Base-by-base conservation (phyloP, 139 green algal genomes). In the Chlamydomonas asymmetrica region DNA sequence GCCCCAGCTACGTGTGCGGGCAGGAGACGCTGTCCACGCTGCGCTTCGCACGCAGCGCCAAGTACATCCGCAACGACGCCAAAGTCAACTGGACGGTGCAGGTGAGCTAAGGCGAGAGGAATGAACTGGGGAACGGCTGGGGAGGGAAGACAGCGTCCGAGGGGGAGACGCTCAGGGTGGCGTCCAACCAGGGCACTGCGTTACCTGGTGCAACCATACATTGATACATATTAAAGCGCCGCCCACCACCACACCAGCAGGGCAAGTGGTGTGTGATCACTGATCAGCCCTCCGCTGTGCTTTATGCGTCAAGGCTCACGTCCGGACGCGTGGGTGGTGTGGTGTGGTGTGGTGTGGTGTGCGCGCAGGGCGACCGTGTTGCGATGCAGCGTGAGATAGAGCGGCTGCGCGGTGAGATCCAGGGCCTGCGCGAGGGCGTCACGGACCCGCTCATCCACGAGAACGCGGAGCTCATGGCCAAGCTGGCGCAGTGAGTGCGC, bases 11-110 rank as follows among this genome's bases (percentile, higher is more conserved):
- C 32, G 76, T 85, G 8, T 88, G 59, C 69, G 35, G 73, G 63
- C 67, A 90, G 78, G 95, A 98, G 85, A 97, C 95, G 20, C 78
- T 96, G n/a, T 90, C 75, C 80, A 98, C 95, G 23, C 89, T 98
- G 31, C 83, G 88, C 25, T 98, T 98, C 84, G 94, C 92, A 37
- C 75, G 86, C 66, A 74, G 91, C 18, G 92, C 93, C 29, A 98
- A 98, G 87, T 81, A 87, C 68, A 95, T 99, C 69, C 88, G 87
- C 57, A 99, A 99, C 88, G 85, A 89, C 63, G 91, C 90, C 32
- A 88, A 76, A 34, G 82, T 90, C 78, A 92, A 90, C 75, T 87
- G 75, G 80, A 86, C 69, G 41, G 63, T 79, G 35, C 62, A 16
- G 18, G 48, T 20, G 48, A 20, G 48, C 48, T 16, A 16, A 16